Evolutionary conservation across 352 stramenopile species (phyloP).

Genomic region (Phytophthora citrophthora): DNA sequence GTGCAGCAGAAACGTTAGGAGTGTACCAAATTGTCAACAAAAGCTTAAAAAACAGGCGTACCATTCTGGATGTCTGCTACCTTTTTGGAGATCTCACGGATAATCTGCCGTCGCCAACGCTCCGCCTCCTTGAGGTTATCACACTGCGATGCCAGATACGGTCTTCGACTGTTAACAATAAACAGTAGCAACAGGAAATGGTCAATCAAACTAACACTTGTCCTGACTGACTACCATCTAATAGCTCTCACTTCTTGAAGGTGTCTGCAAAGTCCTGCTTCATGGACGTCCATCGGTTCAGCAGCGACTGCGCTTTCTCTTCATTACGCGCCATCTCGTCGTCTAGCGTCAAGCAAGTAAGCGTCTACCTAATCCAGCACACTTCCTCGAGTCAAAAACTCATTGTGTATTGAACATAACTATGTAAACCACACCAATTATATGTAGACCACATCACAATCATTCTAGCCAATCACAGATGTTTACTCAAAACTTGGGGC

Average conservation of each 20-base stretch:
- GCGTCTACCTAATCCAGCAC: too few relatives aligned
- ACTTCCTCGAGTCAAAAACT: too few relatives aligned
- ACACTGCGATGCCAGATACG: constrained; percentile 94
- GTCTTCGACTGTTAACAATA: constrained; percentile 68
- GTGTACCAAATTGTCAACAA: too few relatives aligned
- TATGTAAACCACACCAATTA: too few relatives aligned
- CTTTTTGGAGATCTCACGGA: constrained; percentile 95
- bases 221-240: neutral
- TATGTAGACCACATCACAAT: neutral
- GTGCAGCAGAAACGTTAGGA: too few relatives aligned
- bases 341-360: neutral
- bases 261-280: constrained; percentile 92
- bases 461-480: constrained; percentile 16
- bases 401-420: too few relatives aligned
- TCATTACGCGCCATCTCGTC: constrained; percentile 96
- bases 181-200: constrained; percentile 7
- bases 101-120: constrained; percentile 92
- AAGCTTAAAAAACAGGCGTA: constrained; percentile 21
- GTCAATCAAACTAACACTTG: neutral
- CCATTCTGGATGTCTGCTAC: constrained; percentile 97
- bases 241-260: constrained; percentile 74
- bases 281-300: constrained; percentile 99
- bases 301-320: constrained; percentile 97
- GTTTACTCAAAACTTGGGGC: constrained; percentile 9
- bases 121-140: constrained; percentile 94